phyloP scores from a whole-genome alignment of 176 grass and related monocot genomes.

The Secale cereale region DNA sequence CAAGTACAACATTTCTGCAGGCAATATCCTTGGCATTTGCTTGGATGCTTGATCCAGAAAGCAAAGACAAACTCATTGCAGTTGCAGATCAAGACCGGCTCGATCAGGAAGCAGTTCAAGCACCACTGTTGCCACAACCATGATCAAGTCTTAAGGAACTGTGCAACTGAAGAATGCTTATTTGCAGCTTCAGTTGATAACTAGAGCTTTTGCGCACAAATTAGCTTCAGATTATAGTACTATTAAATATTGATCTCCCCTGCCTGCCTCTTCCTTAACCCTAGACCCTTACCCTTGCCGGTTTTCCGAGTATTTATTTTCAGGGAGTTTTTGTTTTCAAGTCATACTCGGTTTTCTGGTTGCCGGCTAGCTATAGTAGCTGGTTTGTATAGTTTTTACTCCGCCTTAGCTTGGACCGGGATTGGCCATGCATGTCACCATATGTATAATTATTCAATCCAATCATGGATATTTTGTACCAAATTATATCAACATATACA shows the following conservation, averaged over 20 bases:
- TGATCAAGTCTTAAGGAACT: background rate
- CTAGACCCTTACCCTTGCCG: background rate
- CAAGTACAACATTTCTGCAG: constrained; percentile 31
- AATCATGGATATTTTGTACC: background rate
- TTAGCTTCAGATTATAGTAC: background rate
- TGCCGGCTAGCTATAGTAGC: background rate
- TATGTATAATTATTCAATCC: constrained; percentile 1
- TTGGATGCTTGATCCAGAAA: constrained; percentile 51
- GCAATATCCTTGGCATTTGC: constrained; percentile 54
- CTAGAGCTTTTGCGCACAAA: background rate
- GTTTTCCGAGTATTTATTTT: background rate
- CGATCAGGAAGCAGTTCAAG: constrained; percentile 31
- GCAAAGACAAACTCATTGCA: background rate
- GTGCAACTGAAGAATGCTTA: background rate
- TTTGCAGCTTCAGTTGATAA: background rate
- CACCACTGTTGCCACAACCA: constrained; percentile 33
- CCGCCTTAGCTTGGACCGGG: background rate
- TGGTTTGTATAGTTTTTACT: background rate
- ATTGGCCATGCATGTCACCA: background rate
- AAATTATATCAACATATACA: background rate
- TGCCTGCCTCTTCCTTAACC: background rate
- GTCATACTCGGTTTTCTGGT: background rate
- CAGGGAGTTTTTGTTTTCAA: background rate
- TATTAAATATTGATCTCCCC: background rate
- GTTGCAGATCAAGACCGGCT: background rate